These are phyloP conservation scores for Sclerotiophoma versabilis DNA, from an alignment of 2,329 filamentous ascomycete species.

Conservation along the genomic window DNA sequence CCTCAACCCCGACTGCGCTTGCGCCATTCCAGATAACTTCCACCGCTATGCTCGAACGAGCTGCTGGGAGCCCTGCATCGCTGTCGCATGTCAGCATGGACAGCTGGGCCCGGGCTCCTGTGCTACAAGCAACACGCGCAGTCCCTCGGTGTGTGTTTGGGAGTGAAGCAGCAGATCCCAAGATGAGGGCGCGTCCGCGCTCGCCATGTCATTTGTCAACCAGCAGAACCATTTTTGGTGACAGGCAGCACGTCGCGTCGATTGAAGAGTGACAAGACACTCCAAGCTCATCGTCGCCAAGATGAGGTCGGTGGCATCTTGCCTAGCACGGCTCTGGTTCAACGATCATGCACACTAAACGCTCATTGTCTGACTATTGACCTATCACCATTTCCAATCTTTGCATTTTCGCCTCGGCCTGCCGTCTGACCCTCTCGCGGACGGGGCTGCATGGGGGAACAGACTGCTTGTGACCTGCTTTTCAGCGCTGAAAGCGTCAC, in stretches of 20 bases:
- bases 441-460: slow-evolving; percentile 9
- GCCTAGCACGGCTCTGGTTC: slow-evolving; percentile 3
- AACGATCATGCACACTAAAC: slow-evolving; percentile 16
- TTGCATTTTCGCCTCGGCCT: slow-evolving; percentile 6
- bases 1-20: slow-evolving; percentile 3
- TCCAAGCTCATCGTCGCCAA: slow-evolving; percentile 13
- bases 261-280: slow-evolving; percentile 6
- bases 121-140: slow-evolving; percentile 5
- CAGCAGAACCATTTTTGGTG: background rate
- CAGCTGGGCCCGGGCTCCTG: background rate
- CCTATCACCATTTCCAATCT: slow-evolving; percentile 11
- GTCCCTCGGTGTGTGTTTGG: background rate
- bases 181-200: background rate
- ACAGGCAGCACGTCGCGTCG: background rate
- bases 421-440: slow-evolving; percentile 6
- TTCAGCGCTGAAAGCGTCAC: slow-evolving; percentile 15
- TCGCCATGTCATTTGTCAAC: background rate
- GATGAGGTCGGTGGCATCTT: slow-evolving; percentile 16
- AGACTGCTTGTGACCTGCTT: slow-evolving; percentile 2
- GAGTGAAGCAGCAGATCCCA: background rate
- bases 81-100: slow-evolving; percentile 5
- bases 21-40: slow-evolving; percentile 5
- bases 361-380: slow-evolving; percentile 7
- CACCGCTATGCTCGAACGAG: slow-evolving; percentile 3
- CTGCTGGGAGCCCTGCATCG: slow-evolving; percentile 9